A percentile compares a stretch with the other conserved stretches of the same genome.
Conservation (phyloP, 1,139 yeast species). For the Yamadazyma siamensis region DNA sequence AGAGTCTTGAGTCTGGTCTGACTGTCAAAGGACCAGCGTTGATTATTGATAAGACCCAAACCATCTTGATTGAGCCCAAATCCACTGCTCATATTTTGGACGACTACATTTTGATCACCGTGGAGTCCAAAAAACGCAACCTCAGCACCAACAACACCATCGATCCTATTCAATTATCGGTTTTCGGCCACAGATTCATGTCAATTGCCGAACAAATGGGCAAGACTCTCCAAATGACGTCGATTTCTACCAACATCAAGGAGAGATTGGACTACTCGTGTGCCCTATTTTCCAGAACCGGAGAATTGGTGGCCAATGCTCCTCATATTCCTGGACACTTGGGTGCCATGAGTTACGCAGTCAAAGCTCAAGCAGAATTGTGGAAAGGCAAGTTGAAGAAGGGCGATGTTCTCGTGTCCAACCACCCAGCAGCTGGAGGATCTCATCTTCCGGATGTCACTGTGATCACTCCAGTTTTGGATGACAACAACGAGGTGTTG, state of each 20-base stretch:
- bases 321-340: slow-evolving; percentile 87
- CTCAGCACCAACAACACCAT: slow-evolving; percentile 20
- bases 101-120: slow-evolving; percentile 15
- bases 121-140: slow-evolving; percentile 8
- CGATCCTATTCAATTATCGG: slow-evolving; percentile 72
- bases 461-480: slow-evolving; percentile 62
- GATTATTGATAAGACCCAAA: slow-evolving; percentile 18
- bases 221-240: slow-evolving; percentile 70
- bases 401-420: slow-evolving; percentile 75
- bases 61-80: slow-evolving; percentile 15
- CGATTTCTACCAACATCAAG: slow-evolving; percentile 83
- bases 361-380: slow-evolving; percentile 57
- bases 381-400: slow-evolving; percentile 48
- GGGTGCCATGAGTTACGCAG: slow-evolving; percentile 88
- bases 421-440: slow-evolving; percentile 80
- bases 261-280: slow-evolving; percentile 83
- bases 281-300: slow-evolving; percentile 72
- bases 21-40: slow-evolving; percentile 61
- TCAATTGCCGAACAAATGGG: slow-evolving; percentile 92
- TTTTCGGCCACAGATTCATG: slow-evolving; percentile 83
- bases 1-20: slow-evolving; percentile 50
- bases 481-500: slow-evolving; percentile 27
- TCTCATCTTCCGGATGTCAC: slow-evolving; percentile 84
- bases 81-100: slow-evolving; percentile 13
- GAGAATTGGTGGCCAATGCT: slow-evolving; percentile 80